A percentile compares a stretch with the other conserved stretches of the same genome.
phyloP scores from a whole-genome alignment of 2,329 filamentous ascomycete species.

The Fusarium transvaalense region DNA sequence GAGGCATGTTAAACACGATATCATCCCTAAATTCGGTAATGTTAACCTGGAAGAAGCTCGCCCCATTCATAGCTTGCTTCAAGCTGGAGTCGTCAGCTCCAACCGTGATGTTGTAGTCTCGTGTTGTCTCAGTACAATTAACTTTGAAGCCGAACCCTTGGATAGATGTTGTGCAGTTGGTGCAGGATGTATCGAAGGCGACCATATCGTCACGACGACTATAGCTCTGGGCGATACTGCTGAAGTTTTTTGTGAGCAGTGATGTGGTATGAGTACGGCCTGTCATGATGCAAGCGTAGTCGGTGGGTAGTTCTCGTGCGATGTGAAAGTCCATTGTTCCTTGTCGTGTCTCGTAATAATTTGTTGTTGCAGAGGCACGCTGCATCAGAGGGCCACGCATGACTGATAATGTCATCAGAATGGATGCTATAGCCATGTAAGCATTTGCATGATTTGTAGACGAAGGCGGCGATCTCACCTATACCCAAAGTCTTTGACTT shows the following conservation, averaged over 20 bases:
- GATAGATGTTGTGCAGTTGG: constrained; percentile 31
- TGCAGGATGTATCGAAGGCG: constrained; percentile 24
- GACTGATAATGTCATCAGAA: constrained; percentile 41
- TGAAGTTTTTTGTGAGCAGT: constrained; percentile 39
- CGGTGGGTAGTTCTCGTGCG: constrained; percentile 29
- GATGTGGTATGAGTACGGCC: constrained; percentile 31
- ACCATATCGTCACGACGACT: constrained; percentile 32
- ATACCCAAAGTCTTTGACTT: constrained; percentile 37
- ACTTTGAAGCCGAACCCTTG: constrained; percentile 37
- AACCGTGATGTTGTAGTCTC: constrained; percentile 23
- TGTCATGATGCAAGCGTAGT: constrained; percentile 39
- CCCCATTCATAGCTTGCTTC: constrained; percentile 16
- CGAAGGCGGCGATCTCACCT: no score
- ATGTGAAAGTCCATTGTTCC: constrained; percentile 34
- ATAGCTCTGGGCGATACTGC: constrained; percentile 36
- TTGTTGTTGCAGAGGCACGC: constrained; percentile 35
- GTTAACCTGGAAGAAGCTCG: constrained; percentile 37
- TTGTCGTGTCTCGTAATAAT: constrained; percentile 13
- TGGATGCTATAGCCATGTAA: constrained; percentile 19
- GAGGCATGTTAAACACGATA: background rate
- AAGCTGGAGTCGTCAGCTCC: background rate
- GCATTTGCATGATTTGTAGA: no score
- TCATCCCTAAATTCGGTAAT: constrained; percentile 27
- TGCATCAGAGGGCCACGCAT: constrained; percentile 38
- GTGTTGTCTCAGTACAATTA: constrained; percentile 31